A percentile compares a stretch with the other conserved stretches of the same genome.
phyloP scores from a whole-genome alignment of 176 grass and related monocot genomes.

The Musa beccarii region DNA sequence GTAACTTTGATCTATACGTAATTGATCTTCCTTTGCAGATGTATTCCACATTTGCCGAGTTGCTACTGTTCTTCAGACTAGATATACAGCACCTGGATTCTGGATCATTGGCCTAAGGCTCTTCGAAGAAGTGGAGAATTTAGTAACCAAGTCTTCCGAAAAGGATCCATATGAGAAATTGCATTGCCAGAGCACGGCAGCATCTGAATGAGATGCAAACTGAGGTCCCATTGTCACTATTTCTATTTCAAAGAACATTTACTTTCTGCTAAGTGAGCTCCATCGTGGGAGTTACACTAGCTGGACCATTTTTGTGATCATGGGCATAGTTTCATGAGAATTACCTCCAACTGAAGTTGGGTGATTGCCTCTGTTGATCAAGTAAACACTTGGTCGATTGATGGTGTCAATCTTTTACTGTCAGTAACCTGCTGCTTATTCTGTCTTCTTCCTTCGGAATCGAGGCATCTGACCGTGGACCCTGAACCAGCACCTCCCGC shows the following conservation, averaged over 20 bases:
- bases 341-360: neutral
- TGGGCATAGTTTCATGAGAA: neutral
- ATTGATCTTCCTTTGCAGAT: conserved; percentile 33
- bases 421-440: conserved; percentile 25
- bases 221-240: conserved; percentile 41
- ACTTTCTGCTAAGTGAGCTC: neutral
- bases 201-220: conserved; percentile 61
- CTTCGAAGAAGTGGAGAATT: conserved; percentile 53
- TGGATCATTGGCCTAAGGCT: conserved; percentile 76
- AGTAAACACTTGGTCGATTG: too few species aligned
- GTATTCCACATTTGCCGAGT: conserved; percentile 67
- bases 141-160: conserved; percentile 41
- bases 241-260: conserved; percentile 6
- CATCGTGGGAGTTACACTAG: neutral
- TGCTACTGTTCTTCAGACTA: conserved; percentile 75
- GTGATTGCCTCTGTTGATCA: too few species aligned
- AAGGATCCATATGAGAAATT: conserved; percentile 62
- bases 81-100: conserved; percentile 83
- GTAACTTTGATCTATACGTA: neutral
- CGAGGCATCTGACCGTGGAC: conserved; percentile 74
- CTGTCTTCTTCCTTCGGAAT: too few species aligned
- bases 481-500: conserved; percentile 80
- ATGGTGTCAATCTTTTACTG: neutral
- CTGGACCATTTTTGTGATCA: neutral
- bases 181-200: conserved; percentile 53